Evolutionary conservation across 306 rosid species (phyloP).

Genomic region (Lathyrus oleraceus): DNA sequence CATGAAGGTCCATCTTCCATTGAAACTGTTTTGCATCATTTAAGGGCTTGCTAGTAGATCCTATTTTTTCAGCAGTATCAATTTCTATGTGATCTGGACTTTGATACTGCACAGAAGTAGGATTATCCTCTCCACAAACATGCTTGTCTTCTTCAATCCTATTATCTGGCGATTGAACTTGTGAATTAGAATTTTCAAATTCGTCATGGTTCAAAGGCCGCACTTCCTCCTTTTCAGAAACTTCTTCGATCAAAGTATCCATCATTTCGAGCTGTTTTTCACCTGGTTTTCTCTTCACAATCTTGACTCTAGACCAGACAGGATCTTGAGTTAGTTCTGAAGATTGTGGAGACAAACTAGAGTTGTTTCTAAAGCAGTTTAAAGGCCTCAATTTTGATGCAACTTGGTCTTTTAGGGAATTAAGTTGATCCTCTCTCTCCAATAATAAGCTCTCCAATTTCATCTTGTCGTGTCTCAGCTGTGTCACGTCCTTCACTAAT

Average conservation of each 20-base stretch:
- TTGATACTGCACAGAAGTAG: conserved; percentile 30
- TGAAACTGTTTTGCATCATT: conserved; percentile 59
- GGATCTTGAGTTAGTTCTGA: conserved; percentile 44
- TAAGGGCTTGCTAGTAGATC: conserved; percentile 38
- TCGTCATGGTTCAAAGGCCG: conserved; percentile 18
- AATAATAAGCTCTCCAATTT: conserved; percentile 62
- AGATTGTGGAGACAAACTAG: conserved; percentile 42
- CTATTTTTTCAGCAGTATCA: conserved; percentile 35
- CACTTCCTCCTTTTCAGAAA: conserved; percentile 35
- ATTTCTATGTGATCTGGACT: conserved; percentile 32
- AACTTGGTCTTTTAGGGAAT: conserved; percentile 64
- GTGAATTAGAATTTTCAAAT: conserved; percentile 22
- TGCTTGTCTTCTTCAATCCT: conserved; percentile 41
- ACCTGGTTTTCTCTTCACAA: conserved; percentile 48
- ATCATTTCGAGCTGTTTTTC: conserved; percentile 52
- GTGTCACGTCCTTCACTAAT: conserved; percentile 65
- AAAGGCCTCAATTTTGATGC: conserved; percentile 52
- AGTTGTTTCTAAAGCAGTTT: conserved; percentile 38
- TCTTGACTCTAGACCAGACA: conserved; percentile 52
- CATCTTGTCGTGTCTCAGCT: conserved; percentile 71
- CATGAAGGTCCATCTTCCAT: conserved; percentile 94
- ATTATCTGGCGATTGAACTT: conserved; percentile 45
- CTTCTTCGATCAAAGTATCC: conserved; percentile 47
- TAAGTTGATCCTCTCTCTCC: conserved; percentile 61
- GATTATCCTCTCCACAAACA: conserved; percentile 30